Percentiles rank a stretch among this genome's conserved stretches.
phyloP scores from a whole-genome alignment of 2,329 filamentous ascomycete genomes.

The Calonectria pseudoturangicola region DNA sequence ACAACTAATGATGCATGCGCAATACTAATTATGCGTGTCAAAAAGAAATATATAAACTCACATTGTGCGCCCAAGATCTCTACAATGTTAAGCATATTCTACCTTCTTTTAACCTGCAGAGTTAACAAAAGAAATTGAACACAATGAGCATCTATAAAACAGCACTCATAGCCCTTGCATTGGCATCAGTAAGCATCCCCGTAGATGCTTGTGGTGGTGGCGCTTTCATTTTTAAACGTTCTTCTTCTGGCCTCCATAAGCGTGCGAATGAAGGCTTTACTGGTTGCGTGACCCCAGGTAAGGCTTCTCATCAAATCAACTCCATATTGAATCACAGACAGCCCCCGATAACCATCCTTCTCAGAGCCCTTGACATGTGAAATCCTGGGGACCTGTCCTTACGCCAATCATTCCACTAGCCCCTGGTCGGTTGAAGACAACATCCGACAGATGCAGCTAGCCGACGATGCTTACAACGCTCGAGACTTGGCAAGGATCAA shows the following conservation, averaged over 20 bases:
- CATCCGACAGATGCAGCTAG: not conserved
- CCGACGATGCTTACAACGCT: not conserved
- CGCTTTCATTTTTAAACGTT: not conserved
- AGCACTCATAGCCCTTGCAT: not conserved
- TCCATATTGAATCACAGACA: not conserved
- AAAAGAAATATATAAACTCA: too few relatives aligned
- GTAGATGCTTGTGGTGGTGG: not conserved
- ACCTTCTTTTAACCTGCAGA: not conserved
- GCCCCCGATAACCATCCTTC: not conserved
- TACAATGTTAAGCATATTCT: too few relatives aligned
- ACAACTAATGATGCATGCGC: too few relatives aligned
- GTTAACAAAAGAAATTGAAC: not conserved
- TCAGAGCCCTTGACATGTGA: not conserved
- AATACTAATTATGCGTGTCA: too few relatives aligned
- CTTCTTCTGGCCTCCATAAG: not conserved
- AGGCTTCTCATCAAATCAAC: not conserved
- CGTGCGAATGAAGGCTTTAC: not conserved
- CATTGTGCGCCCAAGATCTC: too few relatives aligned
- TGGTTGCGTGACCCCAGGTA: not conserved
- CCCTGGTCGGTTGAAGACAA: not conserved
- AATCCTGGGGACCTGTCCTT: not conserved
- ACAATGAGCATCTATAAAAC: not conserved
- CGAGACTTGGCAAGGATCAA: not conserved
- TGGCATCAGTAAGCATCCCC: not conserved
- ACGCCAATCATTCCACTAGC: not conserved